Evolutionary conservation across 2,329 filamentous ascomycete genomes (phyloP).

Genomic region (Beauveria sp.): DNA sequence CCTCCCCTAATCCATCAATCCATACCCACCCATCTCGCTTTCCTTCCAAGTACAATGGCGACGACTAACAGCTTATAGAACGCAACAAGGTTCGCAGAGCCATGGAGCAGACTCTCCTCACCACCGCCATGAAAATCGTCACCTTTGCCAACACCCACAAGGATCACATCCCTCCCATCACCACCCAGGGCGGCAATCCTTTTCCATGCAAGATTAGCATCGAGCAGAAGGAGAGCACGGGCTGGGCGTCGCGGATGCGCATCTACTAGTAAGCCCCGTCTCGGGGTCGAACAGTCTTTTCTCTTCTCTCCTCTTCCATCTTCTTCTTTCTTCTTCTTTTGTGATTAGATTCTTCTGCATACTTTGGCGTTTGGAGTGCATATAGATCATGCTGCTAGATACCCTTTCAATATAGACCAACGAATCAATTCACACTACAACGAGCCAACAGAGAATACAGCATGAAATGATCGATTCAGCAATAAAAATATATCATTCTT

Average conservation of each 20-base stretch:
- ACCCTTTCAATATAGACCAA: not conserved
- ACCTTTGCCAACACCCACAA: conserved; percentile 81
- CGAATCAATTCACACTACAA: not conserved
- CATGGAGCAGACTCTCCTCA: conserved; percentile 83
- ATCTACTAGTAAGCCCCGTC: conserved; percentile 47
- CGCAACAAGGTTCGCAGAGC: conserved; percentile 80
- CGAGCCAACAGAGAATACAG: no score
- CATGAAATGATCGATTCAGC: no score
- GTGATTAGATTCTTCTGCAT: conserved; percentile 1
- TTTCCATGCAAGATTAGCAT: conserved; percentile 92
- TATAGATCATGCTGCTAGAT: conserved; percentile 4
- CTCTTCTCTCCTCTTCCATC: not conserved
- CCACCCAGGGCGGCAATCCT: conserved; percentile 85
- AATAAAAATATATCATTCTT: not conserved
- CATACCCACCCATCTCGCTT: not conserved
- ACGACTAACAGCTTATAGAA: conserved; percentile 42
- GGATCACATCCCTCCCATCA: conserved; percentile 95
- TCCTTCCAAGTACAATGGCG: no score
- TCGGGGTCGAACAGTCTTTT: not conserved
- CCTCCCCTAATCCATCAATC: not conserved
- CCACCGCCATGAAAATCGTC: conserved; percentile 84
- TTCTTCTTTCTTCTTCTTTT: no score
- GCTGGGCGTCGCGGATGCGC: conserved; percentile 73
- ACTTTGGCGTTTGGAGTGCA: conserved; percentile 2
- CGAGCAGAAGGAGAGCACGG: conserved; percentile 66